These are phyloP conservation scores for Paspalum notatum DNA, from an alignment of 176 grass and related monocot species.

Conservation along the genomic window DNA sequence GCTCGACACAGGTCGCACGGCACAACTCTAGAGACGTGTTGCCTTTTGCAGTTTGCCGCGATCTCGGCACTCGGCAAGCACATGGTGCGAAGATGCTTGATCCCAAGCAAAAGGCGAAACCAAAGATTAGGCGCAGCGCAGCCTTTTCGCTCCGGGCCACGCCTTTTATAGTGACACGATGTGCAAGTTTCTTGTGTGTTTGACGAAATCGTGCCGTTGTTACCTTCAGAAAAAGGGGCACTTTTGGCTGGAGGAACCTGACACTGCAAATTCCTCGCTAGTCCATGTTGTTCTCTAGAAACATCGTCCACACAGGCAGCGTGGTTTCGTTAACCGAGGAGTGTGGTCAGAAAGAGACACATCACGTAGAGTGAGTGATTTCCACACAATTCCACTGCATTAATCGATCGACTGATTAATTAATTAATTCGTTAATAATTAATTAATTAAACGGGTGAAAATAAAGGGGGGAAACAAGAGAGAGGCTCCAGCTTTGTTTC, in stretches of 20 bases:
- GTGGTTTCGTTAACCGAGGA: not conserved
- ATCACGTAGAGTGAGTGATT: not conserved
- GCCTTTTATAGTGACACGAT: not conserved
- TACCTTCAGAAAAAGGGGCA: not conserved
- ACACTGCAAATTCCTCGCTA: not conserved
- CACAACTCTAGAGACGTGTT: not conserved
- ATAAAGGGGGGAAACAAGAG: not conserved
- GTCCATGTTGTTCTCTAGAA: conserved; percentile 12
- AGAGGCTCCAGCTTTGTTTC: not conserved
- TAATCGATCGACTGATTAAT: not conserved
- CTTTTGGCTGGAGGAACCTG: not conserved
- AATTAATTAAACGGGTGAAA: not conserved
- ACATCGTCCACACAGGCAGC: not conserved
- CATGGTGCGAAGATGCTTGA: not conserved
- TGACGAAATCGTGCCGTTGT: too few species aligned
- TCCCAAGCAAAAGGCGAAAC: not conserved
- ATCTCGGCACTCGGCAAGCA: not conserved
- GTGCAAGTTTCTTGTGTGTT: too few species aligned
- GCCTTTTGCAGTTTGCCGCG: conserved; percentile 1
- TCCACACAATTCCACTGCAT: conserved; percentile 11
- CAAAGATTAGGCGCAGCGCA: not conserved
- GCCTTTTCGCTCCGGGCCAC: not conserved
- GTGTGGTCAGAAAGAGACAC: not conserved
- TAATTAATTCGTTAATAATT: not conserved
- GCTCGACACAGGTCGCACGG: not conserved